Percentiles rank a stretch among this genome's conserved stretches.
These are phyloP conservation scores for Carpinus fangiana DNA, from an alignment of 306 rosid genomes.

Conservation along the genomic window DNA sequence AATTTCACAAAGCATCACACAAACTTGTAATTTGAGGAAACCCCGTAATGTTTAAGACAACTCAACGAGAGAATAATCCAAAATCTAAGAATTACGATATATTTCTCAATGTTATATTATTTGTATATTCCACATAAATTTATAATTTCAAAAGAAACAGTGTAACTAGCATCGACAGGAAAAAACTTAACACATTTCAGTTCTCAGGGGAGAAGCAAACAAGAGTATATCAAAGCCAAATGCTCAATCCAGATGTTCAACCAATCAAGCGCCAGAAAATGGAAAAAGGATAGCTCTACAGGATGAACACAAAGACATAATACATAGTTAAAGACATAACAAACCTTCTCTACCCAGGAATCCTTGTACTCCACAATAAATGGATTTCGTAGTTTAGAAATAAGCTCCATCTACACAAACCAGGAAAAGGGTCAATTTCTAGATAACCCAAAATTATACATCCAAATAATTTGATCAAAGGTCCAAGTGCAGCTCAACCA, in stretches of 20 bases:
- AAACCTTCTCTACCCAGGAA: constrained; percentile 99
- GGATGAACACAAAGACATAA: neutral
- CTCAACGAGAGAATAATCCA: neutral
- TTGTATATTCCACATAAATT: neutral
- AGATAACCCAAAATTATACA: constrained; percentile 2
- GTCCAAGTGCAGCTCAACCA: constrained; percentile 13
- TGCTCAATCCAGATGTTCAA: neutral
- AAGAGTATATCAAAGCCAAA: neutral
- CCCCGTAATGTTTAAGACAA: neutral
- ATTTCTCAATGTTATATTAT: neutral
- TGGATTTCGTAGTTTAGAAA: constrained; percentile 81
- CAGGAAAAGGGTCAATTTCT: constrained; percentile 9
- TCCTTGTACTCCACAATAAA: constrained; percentile 99
- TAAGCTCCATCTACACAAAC: constrained; percentile 85
- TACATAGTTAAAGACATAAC: constrained; percentile 1
- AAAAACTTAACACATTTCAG: too few species aligned
- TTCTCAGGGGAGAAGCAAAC: neutral
- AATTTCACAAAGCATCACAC: neutral
- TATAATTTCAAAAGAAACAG: neutral
- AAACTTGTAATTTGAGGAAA: neutral
- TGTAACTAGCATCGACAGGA: neutral
- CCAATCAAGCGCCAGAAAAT: neutral
- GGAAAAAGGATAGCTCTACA: neutral
- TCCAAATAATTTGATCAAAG: constrained; percentile 18
- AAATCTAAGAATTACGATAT: neutral